phyloP scores from a whole-genome alignment of 495 filamentous ascomycete species.

The Aspergillus leporis region DNA sequence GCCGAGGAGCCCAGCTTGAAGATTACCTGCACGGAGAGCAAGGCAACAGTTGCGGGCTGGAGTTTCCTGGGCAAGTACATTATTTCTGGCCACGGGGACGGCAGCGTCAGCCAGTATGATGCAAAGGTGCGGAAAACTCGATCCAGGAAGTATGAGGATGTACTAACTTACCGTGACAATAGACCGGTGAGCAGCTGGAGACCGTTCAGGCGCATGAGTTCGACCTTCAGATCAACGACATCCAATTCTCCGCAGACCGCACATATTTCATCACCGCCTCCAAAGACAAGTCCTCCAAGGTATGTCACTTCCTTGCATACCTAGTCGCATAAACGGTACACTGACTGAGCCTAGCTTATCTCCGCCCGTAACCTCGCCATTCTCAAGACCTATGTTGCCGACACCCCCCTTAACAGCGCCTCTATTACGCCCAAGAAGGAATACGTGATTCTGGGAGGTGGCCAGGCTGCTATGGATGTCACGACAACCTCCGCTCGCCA shows the following conservation, averaged over 20 bases:
- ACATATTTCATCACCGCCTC: conserved; percentile 97
- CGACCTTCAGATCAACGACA: conserved; percentile 82
- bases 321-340: neutral
- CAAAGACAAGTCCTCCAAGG: conserved; percentile 96
- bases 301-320: conserved; percentile 32
- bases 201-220: conserved; percentile 80
- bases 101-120: conserved; percentile 91
- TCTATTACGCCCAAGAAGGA: conserved; percentile 92
- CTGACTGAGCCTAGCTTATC: conserved; percentile 60
- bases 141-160: neutral
- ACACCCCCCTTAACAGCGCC: conserved; percentile 96
- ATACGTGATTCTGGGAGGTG: conserved; percentile 94
- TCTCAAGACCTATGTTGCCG: conserved; percentile 86
- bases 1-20: conserved; percentile 74
- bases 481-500: conserved; percentile 92
- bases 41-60: conserved; percentile 96
- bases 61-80: conserved; percentile 91
- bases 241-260: conserved; percentile 91
- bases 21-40: conserved; percentile 91
- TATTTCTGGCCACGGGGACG: conserved; percentile 96
- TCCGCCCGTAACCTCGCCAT: conserved; percentile 80
- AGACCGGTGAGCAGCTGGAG: conserved; percentile 80
- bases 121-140: conserved; percentile 64
- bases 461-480: conserved; percentile 98
- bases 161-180: conserved; percentile 22